Base-by-base conservation (phyloP, 2,329 filamentous ascomycete genomes). In the Coniochaeta ligniaria region DNA sequence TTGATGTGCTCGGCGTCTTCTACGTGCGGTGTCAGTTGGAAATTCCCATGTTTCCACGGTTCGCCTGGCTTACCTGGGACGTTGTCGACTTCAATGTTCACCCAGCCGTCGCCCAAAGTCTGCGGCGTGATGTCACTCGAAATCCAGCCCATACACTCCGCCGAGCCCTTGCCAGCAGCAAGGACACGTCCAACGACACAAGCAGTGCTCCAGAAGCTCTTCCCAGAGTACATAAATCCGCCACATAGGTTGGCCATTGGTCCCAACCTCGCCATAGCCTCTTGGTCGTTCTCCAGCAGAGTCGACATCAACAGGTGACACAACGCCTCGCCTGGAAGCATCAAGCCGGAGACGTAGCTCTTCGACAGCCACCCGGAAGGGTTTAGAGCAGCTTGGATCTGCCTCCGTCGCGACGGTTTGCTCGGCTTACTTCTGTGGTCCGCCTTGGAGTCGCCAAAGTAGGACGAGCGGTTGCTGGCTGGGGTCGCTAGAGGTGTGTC, bases 121-220 rank as follows among this genome's bases (percentile, higher is more conserved):
- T 75, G 69, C 0, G 85, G 85, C 1, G 79, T 67, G 20, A 88
- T 77, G 59, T 85, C 81, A 33, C 82, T 86, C 12, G 84, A 87
- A 59, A 89, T 77, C 86, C 86, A 88, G 58, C 86, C 86, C 83
- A 89, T 85, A 68, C 86, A 86, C 68, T 89, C 86, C 0, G 80
- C 80, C 17, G 85, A 81, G 2, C 84, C 85, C 59, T 80, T 80
- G 8, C 83, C 82, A 31, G 85, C 85, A 33, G 85, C 85, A 36
- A 89, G 73, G 3, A 89, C 84, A 31, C 85, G 81, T 3, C 86
- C 86, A 11, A 89, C 81, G 47, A 89, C 78, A 68, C 85, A 88
- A 14, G 81, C 78, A 1, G 83, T 87, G 71, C 85, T 89, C 86
- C 86, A 89, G 69, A 88, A 89, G 63, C 85, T 89, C 74, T 84